Conservation (phyloP, 805 yeast genomes). For the Zygosaccharomyces lentus region DNA sequence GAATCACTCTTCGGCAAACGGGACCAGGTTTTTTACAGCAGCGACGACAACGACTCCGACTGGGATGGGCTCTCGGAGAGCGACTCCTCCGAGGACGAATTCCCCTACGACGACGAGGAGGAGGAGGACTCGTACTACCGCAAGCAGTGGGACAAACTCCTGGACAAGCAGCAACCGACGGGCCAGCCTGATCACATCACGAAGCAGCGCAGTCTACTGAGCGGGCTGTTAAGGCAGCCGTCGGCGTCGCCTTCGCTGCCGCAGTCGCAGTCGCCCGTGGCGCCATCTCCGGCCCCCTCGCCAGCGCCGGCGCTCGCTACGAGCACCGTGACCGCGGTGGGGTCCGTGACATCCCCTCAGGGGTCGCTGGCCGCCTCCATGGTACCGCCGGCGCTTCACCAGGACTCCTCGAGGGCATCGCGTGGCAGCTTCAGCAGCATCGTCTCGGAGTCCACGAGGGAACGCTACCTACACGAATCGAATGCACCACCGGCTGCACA, state of each 20-base stretch:
- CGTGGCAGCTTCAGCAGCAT: conserved; percentile 33
- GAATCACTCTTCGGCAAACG: conserved; percentile 19
- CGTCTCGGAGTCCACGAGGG: conserved; percentile 36
- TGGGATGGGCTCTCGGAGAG: conserved; percentile 27
- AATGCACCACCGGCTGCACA: conserved; percentile 60
- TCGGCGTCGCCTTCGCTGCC: not conserved
- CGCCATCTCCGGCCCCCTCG: not conserved
- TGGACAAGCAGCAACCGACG: conserved; percentile 23
- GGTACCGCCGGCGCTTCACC: conserved; percentile 3
- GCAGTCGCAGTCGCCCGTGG: not conserved
- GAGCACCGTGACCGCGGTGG: conserved; percentile 28
- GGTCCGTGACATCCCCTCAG: conserved; percentile 29
- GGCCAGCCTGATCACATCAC: conserved; percentile 19
- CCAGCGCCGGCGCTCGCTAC: conserved; percentile 2
- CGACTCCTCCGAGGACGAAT: conserved; percentile 23
- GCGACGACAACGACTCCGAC: conserved; percentile 36
- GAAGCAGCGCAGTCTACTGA: conserved; percentile 25
- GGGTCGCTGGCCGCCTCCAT: conserved; percentile 3
- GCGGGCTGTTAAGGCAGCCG: conserved; percentile 26
- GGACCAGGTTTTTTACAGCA: conserved; percentile 28
- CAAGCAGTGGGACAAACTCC: conserved; percentile 32
- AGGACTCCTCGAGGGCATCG: conserved; percentile 5
- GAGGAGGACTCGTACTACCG: conserved; percentile 33
- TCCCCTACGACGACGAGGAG: conserved; percentile 28
- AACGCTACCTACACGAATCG: conserved; percentile 41